Evolutionary conservation across 139 green algal genomes (phyloP).

Genomic region (Zygnema circumcarinatum): DNA sequence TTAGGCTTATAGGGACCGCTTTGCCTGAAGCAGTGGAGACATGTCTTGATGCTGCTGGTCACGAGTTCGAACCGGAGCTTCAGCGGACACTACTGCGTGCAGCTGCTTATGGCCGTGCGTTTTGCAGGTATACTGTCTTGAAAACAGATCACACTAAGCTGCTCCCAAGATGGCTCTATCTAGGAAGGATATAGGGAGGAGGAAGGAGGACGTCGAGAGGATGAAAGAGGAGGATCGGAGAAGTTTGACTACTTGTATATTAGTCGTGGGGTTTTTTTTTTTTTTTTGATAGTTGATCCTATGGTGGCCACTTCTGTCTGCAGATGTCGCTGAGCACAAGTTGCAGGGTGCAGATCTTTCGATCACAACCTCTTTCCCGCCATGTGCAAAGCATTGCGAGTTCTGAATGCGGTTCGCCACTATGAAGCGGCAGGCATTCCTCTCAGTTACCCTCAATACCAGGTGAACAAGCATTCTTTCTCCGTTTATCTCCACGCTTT

Average conservation of each 20-base stretch:
- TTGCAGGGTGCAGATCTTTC: neutral
- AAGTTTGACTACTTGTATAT: too few species aligned
- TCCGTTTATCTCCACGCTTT: too few species aligned
- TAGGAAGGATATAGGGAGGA: neutral
- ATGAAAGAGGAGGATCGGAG: slow-evolving; percentile 16
- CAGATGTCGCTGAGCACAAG: neutral
- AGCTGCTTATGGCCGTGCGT: slow-evolving; percentile 62
- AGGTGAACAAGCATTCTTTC: slow-evolving; percentile 64
- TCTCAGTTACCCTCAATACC: slow-evolving; percentile 78
- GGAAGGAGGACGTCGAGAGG: too few species aligned
- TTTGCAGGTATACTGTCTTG: slow-evolving; percentile 43
- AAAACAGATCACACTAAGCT: too few species aligned
- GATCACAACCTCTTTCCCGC: slow-evolving; percentile 12
- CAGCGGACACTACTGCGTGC: slow-evolving; percentile 60
- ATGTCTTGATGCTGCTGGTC: slow-evolving; percentile 59
- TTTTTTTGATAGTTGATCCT: neutral
- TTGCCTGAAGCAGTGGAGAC: slow-evolving; percentile 50
- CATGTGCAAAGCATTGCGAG: slow-evolving; percentile 65
- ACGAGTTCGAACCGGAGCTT: slow-evolving; percentile 54
- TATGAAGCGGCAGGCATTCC: slow-evolving; percentile 76
- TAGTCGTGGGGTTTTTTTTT: slow-evolving; percentile 10
- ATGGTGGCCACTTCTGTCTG: neutral
- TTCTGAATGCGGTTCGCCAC: slow-evolving; percentile 81
- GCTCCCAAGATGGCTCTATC: neutral
- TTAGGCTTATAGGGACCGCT: slow-evolving; percentile 41